phyloP scores from a whole-genome alignment of 768 basidiomycete species.

The Mycena rosella region DNA sequence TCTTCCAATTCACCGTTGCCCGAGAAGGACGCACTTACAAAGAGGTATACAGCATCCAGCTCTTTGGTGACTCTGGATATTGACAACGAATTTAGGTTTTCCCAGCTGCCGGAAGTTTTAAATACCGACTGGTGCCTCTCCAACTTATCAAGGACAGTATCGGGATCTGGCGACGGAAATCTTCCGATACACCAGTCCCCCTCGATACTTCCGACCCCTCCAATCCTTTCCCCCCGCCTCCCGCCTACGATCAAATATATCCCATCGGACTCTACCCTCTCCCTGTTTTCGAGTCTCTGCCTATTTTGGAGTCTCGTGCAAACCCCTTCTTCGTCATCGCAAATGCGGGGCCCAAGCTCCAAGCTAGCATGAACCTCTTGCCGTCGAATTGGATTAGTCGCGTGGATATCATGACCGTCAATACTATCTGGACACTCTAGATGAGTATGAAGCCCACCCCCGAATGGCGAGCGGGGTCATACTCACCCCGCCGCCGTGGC shows the following conservation, averaged over 20 bases:
- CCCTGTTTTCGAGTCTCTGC: constrained; percentile 6
- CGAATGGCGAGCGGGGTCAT: background rate
- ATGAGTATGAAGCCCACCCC: background rate
- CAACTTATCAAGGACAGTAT: constrained; percentile 17
- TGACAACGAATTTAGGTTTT: constrained; percentile 15
- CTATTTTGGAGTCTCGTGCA: constrained; percentile 18
- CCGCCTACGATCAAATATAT: constrained; percentile 18
- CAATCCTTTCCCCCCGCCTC: background rate
- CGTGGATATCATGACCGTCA: background rate
- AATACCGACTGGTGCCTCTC: constrained; percentile 23
- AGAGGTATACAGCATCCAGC: constrained; percentile 4
- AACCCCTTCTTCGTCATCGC: constrained; percentile 25
- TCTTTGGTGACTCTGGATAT: background rate
- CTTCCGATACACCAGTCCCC: background rate
- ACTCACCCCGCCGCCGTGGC: constrained; percentile 9
- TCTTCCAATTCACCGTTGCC: constrained; percentile 1
- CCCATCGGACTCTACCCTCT: background rate
- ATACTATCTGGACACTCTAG: background rate
- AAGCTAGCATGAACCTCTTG: background rate
- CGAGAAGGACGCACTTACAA: constrained; percentile 17
- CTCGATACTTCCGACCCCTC: too few species aligned
- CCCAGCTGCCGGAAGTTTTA: background rate
- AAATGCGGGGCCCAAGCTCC: constrained; percentile 22
- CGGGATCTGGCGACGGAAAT: constrained; percentile 17
- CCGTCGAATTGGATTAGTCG: background rate